Evolutionary conservation across 2,329 filamentous ascomycete species (phyloP), one percentile per base, ranked within the genome.

Genomic region (Salinomyces thailandicus): DNA sequence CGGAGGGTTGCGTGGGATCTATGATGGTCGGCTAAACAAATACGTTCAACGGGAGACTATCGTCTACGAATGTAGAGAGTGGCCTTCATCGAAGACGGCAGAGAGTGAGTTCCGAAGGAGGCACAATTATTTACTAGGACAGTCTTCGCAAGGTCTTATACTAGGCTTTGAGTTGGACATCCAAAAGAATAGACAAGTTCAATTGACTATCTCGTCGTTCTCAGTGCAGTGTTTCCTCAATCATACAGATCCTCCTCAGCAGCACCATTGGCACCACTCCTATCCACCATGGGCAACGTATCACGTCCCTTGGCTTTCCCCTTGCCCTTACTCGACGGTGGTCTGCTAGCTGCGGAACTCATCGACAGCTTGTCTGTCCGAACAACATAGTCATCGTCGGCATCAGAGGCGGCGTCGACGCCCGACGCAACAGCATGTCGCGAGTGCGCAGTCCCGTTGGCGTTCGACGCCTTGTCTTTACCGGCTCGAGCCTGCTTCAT

Each of bases 161-260:
- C n/a, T n/a, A n/a, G n/a, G n/a, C n/a, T n/a, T n/a, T n/a, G n/a
- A n/a, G n/a, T n/a, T n/a, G n/a, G n/a, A n/a, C n/a, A n/a, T n/a
- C n/a, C n/a, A n/a, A n/a, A n/a, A n/a, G n/a, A n/a, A n/a, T n/a
- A n/a, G n/a, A n/a, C n/a, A n/a, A n/a, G n/a, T n/a, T n/a, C n/a
- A n/a, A n/a, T n/a, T n/a, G n/a, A n/a, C n/a, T n/a, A n/a, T n/a
- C n/a, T n/a, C n/a, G n/a, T n/a, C n/a, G n/a, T n/a, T n/a, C n/a
- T n/a, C n/a, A n/a, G n/a, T n/a, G n/a, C n/a, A n/a, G n/a, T n/a
- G n/a, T n/a, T n/a, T n/a, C 16, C 9, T 53, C 44, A 59, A 34
- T 57, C 52, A 44, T 69, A 69, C 54, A 69, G 43, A 31, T 67
- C 65, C 45, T 61, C 60, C 29, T 54, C 54, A 20, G 55, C 60